Conservation (phyloP, 306 rosid genomes). For the Boehmeria nivea region DNA sequence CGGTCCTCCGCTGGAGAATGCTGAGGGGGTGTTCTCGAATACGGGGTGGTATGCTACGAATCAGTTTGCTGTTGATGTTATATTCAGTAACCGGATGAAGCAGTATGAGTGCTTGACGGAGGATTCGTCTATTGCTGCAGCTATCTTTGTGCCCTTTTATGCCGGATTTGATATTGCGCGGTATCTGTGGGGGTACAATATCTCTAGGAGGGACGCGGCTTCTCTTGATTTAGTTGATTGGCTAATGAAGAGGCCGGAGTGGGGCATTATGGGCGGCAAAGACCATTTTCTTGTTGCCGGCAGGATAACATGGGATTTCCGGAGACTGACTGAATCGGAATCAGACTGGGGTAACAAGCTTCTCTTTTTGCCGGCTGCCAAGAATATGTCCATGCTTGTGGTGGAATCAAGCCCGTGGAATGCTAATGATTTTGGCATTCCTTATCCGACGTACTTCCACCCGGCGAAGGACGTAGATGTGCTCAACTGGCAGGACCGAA, state of each 20-base stretch:
- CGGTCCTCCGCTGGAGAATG: slow-evolving; percentile 95
- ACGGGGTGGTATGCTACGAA: slow-evolving; percentile 91
- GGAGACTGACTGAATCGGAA: slow-evolving; percentile 70
- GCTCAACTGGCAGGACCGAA: slow-evolving; percentile 43
- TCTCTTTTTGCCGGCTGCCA: slow-evolving; percentile 85
- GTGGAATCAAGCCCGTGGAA: slow-evolving; percentile 99
- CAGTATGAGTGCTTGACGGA: slow-evolving; percentile 84
- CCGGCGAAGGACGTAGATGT: slow-evolving; percentile 91
- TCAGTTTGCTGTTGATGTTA: slow-evolving; percentile 95
- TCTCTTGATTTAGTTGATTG: slow-evolving; percentile 82
- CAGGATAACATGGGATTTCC: slow-evolving; percentile 94
- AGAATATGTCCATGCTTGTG: slow-evolving; percentile 98
- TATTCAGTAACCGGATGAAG: slow-evolving; percentile 88
- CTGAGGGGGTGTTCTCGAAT: slow-evolving; percentile 78
- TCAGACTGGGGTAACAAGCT: slow-evolving; percentile 92
- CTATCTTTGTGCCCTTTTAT: slow-evolving; percentile 86
- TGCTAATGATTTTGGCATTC: slow-evolving; percentile 94
- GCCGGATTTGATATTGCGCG: slow-evolving; percentile 95
- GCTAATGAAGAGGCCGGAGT: slow-evolving; percentile 93
- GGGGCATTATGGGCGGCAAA: slow-evolving; percentile 80
- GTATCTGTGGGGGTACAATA: slow-evolving; percentile 89
- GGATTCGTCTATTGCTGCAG: slow-evolving; percentile 88
- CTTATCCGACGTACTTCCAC: slow-evolving; percentile 95
- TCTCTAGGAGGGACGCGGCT: slow-evolving; percentile 80
- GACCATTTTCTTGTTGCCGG: slow-evolving; percentile 98